Evolutionary conservation across 202 grass and related monocot genomes (phyloP), one percentile per base, ranked within the genome.

Genomic region (Panicum hallii): DNA sequence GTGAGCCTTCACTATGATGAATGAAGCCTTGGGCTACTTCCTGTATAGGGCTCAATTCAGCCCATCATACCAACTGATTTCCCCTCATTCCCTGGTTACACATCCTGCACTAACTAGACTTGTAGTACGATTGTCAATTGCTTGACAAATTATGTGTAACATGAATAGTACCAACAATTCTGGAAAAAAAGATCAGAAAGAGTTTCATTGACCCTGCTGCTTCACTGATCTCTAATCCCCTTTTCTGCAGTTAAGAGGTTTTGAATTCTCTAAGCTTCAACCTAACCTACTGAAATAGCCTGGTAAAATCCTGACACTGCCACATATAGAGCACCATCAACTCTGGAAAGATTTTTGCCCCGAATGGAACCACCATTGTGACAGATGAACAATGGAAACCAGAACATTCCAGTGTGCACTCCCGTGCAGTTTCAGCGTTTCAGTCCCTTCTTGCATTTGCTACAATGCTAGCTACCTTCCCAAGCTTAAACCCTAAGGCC

Each of bases 21-120:
- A 52, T 16, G 49, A 65, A 79, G n/a, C 16, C 9, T 30, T 84
- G 72, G 72, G 63, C 61, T 50, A 57, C 22, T 67, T 66, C 47
- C 10, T 46, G 65, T 49, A 45, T 55, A 68, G 38, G 72, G 63
- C 72, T 68, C 62, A 67, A 36, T 47, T 23, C n/a, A 77, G 60
- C 72, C 72, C 72, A 67, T 57, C 22, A 62, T n/a, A 57, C 38
- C 36, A 14, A 44, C 23, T 45, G 70, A 30, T 28, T 12, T 16
- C 6, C 7, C 44, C 5, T 2, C 34, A 28, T 45, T 19, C 38
- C 49, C 36, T 43, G 20, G 36, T 56, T 20, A 56, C 9, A 16
- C 20, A 53, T 67, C 28, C 53, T 66, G 8, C 62, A 26, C n/a
- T 40, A 40, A 49, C 7, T 42, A 43, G 32, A 41, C 1, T 52